Base-by-base conservation (phyloP, 805 yeast genomes). In the Candida alai region DNA sequence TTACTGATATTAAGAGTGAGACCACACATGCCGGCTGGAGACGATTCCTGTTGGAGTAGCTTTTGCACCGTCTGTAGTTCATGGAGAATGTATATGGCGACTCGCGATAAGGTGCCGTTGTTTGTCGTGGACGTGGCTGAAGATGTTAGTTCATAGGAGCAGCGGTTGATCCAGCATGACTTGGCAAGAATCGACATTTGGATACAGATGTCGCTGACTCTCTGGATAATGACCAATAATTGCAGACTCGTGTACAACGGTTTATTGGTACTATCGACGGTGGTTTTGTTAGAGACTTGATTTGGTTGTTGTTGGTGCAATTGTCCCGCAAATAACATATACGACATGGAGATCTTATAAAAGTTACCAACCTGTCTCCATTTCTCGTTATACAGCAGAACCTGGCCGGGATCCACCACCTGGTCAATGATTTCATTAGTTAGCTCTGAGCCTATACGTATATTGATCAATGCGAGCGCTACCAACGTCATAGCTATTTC, bases 101-200 rank as follows among this genome's bases (percentile, higher is more conserved):
- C 70, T 36, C 74, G 49, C 10, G 71, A 54, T n/a, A 72, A 46
- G 1, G 67, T 62, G 2, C 73, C 68, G 41, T 66, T 60, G 26
- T 59, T 54, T 14, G 16, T 42, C 4, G 53, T 42, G n/a, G n/a
- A n/a, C 12, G 39, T 41, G 29, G 54, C 44, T 2, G 49, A 31
- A 39, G 54, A 58, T 4, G 43, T 40, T 15, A 37, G 37, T 27
- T 47, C 38, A 29, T 34, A 53, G 12, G 42, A 35, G 24, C 38
- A 43, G 23, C 73, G 43, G 41, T 60, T 63, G 15, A 53, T 29
- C 68, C 68, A 61, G 10, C 65, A 56, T 14, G 57, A 58, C 40
- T 66, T 66, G 32, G 61, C 51, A 24, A 66, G 48, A 5, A 60
- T 60, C 3, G 69, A 56, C 57, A 63, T 54, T 39, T 66, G 73